phyloP scores from a whole-genome alignment of 2,329 filamentous ascomycete species.

The Penicillium sp. region DNA sequence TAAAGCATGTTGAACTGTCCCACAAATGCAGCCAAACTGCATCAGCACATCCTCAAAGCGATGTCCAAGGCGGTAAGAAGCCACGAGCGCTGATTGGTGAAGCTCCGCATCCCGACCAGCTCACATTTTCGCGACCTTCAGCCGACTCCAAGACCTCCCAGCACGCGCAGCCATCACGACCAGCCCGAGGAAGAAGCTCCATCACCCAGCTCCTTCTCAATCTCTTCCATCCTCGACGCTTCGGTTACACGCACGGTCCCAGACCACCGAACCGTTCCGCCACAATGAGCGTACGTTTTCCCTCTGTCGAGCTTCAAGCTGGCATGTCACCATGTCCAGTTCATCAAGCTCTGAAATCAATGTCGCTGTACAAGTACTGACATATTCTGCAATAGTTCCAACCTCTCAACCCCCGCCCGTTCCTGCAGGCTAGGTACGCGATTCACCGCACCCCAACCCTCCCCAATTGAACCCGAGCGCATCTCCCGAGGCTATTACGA shows the following conservation, averaged over 20 bases:
- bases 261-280: slow-evolving; percentile 2
- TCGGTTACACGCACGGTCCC: background rate
- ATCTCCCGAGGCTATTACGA: background rate
- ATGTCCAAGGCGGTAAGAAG: slow-evolving; percentile 25
- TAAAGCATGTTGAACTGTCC: background rate
- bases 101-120: slow-evolving; percentile 19
- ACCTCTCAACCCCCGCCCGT: slow-evolving; percentile 92
- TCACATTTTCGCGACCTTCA: slow-evolving; percentile 34
- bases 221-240: background rate
- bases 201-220: background rate
- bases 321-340: background rate
- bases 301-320: background rate
- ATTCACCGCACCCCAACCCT: slow-evolving; percentile 1
- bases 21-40: background rate
- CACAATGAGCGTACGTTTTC: slow-evolving; percentile 34
- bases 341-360: background rate
- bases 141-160: slow-evolving; percentile 14
- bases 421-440: slow-evolving; percentile 84
- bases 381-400: slow-evolving; percentile 59
- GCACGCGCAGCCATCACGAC: slow-evolving; percentile 16
- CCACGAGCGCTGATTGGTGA: slow-evolving; percentile 23
- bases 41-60: background rate
- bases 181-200: slow-evolving; percentile 4
- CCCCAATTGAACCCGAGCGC: background rate
- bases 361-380: slow-evolving; percentile 6